Evolutionary conservation across 805 yeast genomes (phyloP).

Genomic region (Lipomyces japonicus): DNA sequence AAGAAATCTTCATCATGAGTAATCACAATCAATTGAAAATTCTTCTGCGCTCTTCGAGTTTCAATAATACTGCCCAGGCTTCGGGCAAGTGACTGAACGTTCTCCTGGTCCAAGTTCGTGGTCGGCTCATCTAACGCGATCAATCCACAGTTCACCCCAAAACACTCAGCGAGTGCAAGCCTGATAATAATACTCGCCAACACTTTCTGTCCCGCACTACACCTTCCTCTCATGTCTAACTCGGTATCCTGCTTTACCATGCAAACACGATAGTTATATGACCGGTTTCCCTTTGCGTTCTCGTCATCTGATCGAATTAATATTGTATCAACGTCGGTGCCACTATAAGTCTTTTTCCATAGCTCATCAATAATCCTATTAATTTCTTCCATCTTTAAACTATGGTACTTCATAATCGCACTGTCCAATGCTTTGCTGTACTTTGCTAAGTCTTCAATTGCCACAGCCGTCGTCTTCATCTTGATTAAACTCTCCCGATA

Average conservation of each 20-base stretch:
- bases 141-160: slow-evolving; percentile 91
- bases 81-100: slow-evolving; percentile 80
- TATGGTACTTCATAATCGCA: slow-evolving; percentile 91
- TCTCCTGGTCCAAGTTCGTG: slow-evolving; percentile 86
- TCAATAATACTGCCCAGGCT: slow-evolving; percentile 73
- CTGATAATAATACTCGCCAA: slow-evolving; percentile 88
- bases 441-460: slow-evolving; percentile 74
- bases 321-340: slow-evolving; percentile 91
- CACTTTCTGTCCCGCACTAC: slow-evolving; percentile 97
- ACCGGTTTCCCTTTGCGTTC: slow-evolving; percentile 42
- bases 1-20: slow-evolving; percentile 95
- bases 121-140: slow-evolving; percentile 98
- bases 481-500: slow-evolving; percentile 71
- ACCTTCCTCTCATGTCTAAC: slow-evolving; percentile 95
- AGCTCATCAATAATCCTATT: slow-evolving; percentile 82
- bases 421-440: slow-evolving; percentile 83
- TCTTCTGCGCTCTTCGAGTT: slow-evolving; percentile 68
- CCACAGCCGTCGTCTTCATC: slow-evolving; percentile 68
- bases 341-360: slow-evolving; percentile 92
- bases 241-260: slow-evolving; percentile 92
- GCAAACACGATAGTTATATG: slow-evolving; percentile 46
- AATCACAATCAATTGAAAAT: slow-evolving; percentile 90
- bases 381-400: slow-evolving; percentile 86
- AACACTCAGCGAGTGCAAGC: slow-evolving; percentile 89
- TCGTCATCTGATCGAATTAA: slow-evolving; percentile 77